These are phyloP conservation scores for Trypanosoma boissoni DNA, from an alignment of 208 protist species.

Conservation along the genomic window DNA sequence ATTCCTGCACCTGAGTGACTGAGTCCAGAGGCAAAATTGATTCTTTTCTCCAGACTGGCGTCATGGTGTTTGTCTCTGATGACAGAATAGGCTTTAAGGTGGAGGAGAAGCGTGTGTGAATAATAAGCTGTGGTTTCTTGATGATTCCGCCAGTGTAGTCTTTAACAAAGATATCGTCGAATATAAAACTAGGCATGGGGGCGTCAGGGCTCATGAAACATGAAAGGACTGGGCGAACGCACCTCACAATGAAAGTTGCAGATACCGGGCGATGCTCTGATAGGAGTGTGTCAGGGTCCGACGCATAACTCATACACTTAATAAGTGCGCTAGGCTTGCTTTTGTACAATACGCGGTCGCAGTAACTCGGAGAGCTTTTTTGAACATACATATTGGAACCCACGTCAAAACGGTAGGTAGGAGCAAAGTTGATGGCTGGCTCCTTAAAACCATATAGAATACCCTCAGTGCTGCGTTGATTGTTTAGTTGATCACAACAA, in stretches of 20 bases:
- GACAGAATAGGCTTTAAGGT: constrained; percentile 7
- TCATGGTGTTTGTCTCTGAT: constrained; percentile 15
- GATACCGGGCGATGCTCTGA: constrained; percentile 33
- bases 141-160: constrained; percentile 23
- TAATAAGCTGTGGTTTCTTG: constrained; percentile 28
- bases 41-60: constrained; percentile 24
- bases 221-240: constrained; percentile 31
- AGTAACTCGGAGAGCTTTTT: constrained; percentile 31
- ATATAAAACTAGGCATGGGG: constrained; percentile 29
- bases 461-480: constrained; percentile 28
- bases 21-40: constrained; percentile 13
- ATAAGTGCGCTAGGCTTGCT: constrained; percentile 27
- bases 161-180: constrained; percentile 20
- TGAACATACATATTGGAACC: constrained; percentile 19
- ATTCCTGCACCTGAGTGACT: constrained; percentile 30
- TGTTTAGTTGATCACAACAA: constrained; percentile 44
- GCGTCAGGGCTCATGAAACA: constrained; percentile 30
- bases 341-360: constrained; percentile 32
- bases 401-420: constrained; percentile 64
- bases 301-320: constrained; percentile 30
- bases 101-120: constrained; percentile 22
- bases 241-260: constrained; percentile 30
- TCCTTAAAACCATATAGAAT: constrained; percentile 53
- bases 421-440: constrained; percentile 50
- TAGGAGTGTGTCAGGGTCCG: constrained; percentile 9